Evolutionary conservation across 116 monocot species (phyloP), one percentile per base, ranked within the genome.

Genomic region (Trichopus zeylanicus): DNA sequence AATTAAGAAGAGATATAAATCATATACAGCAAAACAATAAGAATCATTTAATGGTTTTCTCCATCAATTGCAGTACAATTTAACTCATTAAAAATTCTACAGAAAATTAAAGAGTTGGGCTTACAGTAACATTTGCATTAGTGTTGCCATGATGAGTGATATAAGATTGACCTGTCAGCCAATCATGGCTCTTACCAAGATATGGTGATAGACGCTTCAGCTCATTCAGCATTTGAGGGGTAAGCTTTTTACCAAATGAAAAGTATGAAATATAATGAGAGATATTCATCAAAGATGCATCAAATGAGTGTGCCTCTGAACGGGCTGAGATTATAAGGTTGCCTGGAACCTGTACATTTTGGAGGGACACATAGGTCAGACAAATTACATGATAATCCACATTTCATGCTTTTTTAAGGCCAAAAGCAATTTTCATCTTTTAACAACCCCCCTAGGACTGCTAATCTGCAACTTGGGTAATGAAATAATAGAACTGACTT

Each of bases 241-340:
- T 77, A 13, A 91, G 65, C 57, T 62, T 81, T 61, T 77, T 81
- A 6, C 97, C 97, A 78, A 97, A 97, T 8, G 81, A 77, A 72
- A 97, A 87, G 38, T 87, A 87, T 29, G 91, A 82, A 63, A 91
- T 67, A 26, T 70, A 65, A 76, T 97, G 97, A 6, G 95, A 97
- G 16, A 97, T 71, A 66, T 97, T 97, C 62, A 97, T 84, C 60
- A 73, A 78, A 47, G 90, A 91, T 42, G 97, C 77, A 70, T 97
- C 97, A 64, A 97, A 97, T 10, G 97, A 97, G 72, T 97, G 97
- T 60, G 87, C 75, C 48, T 75, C 81, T 34, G 91, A 91, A 58
- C 64, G 84, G 61, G 91, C 87, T 48, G 97, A 87, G 54, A 97
- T 70, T 39, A 97, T 67, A 56, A 97, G 77, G 67, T 88, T 97